Percentiles rank a stretch among this genome's conserved stretches.
These are phyloP conservation scores for Rhododendron vialii DNA, from an alignment of 148 eudicot genomes.

Conservation along the genomic window DNA sequence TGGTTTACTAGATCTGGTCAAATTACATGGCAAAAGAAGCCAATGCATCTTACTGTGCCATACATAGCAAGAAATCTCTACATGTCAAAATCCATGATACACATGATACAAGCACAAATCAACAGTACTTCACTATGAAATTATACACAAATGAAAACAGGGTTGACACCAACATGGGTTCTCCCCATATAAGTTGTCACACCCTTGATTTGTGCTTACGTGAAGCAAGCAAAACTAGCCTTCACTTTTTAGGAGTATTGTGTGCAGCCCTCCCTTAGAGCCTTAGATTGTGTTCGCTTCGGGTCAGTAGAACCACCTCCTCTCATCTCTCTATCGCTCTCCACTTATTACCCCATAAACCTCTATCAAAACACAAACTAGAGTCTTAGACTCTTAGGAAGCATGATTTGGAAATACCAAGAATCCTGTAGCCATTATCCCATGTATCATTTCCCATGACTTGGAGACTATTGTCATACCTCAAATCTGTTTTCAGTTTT, in stretches of 20 bases:
- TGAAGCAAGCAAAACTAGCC: neutral
- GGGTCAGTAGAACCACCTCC: too few species aligned
- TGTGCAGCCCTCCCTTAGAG: neutral
- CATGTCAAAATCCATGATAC: neutral
- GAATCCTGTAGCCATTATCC: neutral
- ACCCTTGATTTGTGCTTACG: neutral
- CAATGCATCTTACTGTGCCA: neutral
- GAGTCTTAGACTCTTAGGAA: too few species aligned
- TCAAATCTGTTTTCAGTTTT: too few species aligned
- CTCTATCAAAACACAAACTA: too few species aligned
- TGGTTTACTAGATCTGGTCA: neutral
- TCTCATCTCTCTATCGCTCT: too few species aligned
- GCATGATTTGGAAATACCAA: neutral
- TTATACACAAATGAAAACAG: neutral
- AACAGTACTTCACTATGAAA: neutral
- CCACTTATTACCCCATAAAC: too few species aligned
- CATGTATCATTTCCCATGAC: neutral
- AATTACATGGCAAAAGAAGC: neutral
- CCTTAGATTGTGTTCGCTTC: too few species aligned
- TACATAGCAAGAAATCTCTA: neutral
- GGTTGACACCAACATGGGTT: neutral
- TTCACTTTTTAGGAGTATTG: neutral
- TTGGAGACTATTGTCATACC: too few species aligned
- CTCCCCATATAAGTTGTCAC: neutral
- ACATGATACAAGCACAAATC: neutral